phyloP scores from a whole-genome alignment of 495 filamentous ascomycete species.

The Talaromyces liani region DNA sequence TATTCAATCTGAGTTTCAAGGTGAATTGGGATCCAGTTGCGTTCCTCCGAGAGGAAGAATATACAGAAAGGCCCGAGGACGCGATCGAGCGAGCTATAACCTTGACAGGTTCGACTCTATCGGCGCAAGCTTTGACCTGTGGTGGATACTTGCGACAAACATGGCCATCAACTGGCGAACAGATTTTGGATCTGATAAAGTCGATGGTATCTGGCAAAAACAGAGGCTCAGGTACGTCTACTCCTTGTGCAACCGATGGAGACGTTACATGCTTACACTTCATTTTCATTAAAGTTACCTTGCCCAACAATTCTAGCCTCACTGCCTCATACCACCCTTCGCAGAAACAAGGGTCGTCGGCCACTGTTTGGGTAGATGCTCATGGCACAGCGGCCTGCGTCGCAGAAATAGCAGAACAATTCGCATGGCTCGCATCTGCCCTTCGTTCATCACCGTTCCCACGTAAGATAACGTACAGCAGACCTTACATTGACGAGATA shows the following conservation, averaged over 20 bases:
- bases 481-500: neutral
- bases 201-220: neutral
- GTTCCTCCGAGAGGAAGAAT: slow-evolving; percentile 20
- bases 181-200: slow-evolving; percentile 11
- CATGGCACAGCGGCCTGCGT: slow-evolving; percentile 10
- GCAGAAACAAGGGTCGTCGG: neutral
- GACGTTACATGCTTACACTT: neutral
- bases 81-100: slow-evolving; percentile 12
- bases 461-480: neutral
- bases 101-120: slow-evolving; percentile 9
- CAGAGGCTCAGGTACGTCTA: neutral
- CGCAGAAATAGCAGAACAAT: slow-evolving; percentile 14
- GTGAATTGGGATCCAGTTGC: slow-evolving; percentile 17
- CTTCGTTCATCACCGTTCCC: slow-evolving; percentile 12
- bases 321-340: neutral
- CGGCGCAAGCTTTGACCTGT: slow-evolving; percentile 24
- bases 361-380: neutral
- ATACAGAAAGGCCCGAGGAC: slow-evolving; percentile 10
- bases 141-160: slow-evolving; percentile 21
- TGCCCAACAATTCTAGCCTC: neutral
- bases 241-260: neutral
- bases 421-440: slow-evolving; percentile 16
- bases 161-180: slow-evolving; percentile 22
- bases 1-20: slow-evolving; percentile 1
- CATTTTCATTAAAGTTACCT: neutral